These are phyloP conservation scores for Eucalyptus pumila DNA, from an alignment of 345 rosid species.

Conservation along the genomic window DNA sequence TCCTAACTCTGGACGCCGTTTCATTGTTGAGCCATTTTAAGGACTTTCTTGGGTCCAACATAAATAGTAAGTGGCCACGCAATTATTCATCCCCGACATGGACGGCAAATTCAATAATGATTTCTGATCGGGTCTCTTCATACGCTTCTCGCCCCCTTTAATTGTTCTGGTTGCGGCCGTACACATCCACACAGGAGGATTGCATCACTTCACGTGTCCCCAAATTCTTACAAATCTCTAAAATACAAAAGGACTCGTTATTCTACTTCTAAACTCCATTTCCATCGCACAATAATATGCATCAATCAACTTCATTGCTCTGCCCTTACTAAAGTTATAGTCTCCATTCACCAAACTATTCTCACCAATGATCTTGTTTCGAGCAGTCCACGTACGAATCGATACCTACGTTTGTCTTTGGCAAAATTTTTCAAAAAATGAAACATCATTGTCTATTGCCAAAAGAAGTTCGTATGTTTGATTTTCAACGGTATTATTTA, in stretches of 20 bases:
- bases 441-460: no score
- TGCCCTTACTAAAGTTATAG: no score
- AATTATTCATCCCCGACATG: background rate
- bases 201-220: background rate
- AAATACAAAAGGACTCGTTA: background rate
- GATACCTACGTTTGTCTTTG: no score
- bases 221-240: background rate
- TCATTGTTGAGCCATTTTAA: no score
- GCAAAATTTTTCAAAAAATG: no score
- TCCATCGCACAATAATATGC: background rate
- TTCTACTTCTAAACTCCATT: background rate
- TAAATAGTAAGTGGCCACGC: background rate
- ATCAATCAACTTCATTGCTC: background rate
- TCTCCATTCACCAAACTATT: no score
- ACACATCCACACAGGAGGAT: background rate
- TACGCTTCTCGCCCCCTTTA: background rate
- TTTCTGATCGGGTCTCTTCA: background rate
- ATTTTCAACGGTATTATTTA: no score
- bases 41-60: background rate
- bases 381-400: no score
- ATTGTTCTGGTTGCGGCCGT: background rate
- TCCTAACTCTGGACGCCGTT: no score
- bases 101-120: background rate
- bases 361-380: no score
- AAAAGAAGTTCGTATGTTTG: no score